Base-by-base conservation (phyloP, 176 grass and related monocot genomes). In the Melocanna baccifera region DNA sequence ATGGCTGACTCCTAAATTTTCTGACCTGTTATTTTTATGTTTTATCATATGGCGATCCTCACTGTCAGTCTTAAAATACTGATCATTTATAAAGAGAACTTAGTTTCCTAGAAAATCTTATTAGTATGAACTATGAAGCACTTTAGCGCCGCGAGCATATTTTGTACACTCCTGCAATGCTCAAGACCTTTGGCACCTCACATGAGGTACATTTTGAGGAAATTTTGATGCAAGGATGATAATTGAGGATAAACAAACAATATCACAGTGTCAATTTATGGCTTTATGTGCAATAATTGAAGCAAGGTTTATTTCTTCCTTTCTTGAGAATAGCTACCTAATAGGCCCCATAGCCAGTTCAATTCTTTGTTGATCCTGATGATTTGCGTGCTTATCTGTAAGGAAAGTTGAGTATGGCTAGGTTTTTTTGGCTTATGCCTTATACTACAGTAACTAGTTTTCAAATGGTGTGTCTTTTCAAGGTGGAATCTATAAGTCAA, bases 1-100 rank as follows among this genome's bases (percentile, higher is more conserved):
- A 71, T 81, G 9, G 18, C 20, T 81, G 2, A 47, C 68, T 81
- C 30, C 29, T 87, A 79, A 81, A 81, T 58, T 73, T 82, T 81
- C 29, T 72, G 43, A 78, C 25, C 58, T 73, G 3, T 73, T 78
- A n/a, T 20, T 73, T 66, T 67, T 76, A 10, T 67, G 8, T 66
- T 78, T n/a, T 79, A 67, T 41, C 59, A 56, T 86, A 34, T 26
- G 28, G 26, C 0, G 45, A 72, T 10, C 66, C 58, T 79, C 45
- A 37, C 37, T 26, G 53, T 20, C 26, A 67, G 9, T 25, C 39
- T 57, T 64, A 66, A 65, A 71, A 65, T 34, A 23, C 47, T 16
- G 32, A 25, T 83, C 25, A 36, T 78, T 30, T 62, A 14, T 83
- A 78, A 52, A 85, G 19, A 22, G 23, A 74, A n/a, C 32, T 55